Conservation (phyloP, 768 basidiomycete genomes). For the Lepiota brunneoincarnata region DNA sequence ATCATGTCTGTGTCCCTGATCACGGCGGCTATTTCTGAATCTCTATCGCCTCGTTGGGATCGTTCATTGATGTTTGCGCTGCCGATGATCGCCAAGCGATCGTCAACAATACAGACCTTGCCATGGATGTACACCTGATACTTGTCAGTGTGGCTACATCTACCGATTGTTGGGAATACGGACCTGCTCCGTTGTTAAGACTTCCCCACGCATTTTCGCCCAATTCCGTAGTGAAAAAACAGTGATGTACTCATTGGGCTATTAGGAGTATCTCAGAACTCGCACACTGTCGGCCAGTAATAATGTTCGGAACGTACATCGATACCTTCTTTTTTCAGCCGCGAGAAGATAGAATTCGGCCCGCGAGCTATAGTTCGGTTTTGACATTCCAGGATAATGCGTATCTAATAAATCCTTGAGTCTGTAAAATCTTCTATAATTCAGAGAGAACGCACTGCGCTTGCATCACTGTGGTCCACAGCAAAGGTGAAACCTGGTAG, state of each 20-base stretch:
- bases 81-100: slow-evolving; percentile 90
- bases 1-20: slow-evolving; percentile 98
- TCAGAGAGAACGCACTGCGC: slow-evolving; percentile 57
- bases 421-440: not conserved
- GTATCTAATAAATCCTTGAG: slow-evolving; percentile 49
- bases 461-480: slow-evolving; percentile 90
- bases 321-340: slow-evolving; percentile 83
- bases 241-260: slow-evolving; percentile 92
- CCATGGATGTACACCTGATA: slow-evolving; percentile 84
- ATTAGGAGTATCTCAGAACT: not conserved
- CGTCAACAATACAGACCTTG: slow-evolving; percentile 90
- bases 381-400: slow-evolving; percentile 95
- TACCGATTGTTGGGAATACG: slow-evolving; percentile 13
- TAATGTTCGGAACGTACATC: slow-evolving; percentile 51
- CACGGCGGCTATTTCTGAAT: slow-evolving; percentile 91
- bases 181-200: slow-evolving; percentile 86
- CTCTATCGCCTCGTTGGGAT: slow-evolving; percentile 92
- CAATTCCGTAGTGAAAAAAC: slow-evolving; percentile 92
- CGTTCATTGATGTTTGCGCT: slow-evolving; percentile 99
- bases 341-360: slow-evolving; percentile 85
- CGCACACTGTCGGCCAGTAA: not conserved
- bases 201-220: slow-evolving; percentile 84
- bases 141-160: not conserved
- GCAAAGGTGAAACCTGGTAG: slow-evolving; percentile 93
- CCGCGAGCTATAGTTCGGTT: slow-evolving; percentile 87